phyloP scores from a whole-genome alignment of 495 filamentous ascomycete species.

The Penicillium egyptiacum region DNA sequence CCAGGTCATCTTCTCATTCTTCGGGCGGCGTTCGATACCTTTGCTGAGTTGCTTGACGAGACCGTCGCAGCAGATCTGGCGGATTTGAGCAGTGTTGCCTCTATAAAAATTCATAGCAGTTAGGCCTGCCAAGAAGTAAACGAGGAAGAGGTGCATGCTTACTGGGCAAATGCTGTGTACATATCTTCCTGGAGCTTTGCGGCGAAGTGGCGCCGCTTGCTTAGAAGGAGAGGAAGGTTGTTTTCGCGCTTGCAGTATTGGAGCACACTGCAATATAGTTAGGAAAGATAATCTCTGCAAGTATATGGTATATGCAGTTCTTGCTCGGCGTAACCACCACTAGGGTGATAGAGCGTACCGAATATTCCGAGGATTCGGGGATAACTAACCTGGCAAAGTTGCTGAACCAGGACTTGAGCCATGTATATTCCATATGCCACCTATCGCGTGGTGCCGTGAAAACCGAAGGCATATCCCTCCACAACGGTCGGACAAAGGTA shows the following conservation, averaged over 20 bases:
- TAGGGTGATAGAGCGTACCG: not conserved
- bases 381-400: constrained; percentile 44
- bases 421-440: constrained; percentile 47
- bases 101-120: constrained; percentile 25
- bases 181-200: constrained; percentile 63
- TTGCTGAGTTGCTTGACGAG: constrained; percentile 54
- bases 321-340: not conserved
- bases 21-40: constrained; percentile 56
- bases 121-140: not conserved
- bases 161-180: constrained; percentile 70
- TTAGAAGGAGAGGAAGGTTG: constrained; percentile 32
- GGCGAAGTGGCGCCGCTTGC: constrained; percentile 19
- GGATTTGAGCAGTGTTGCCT: constrained; percentile 59
- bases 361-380: not conserved
- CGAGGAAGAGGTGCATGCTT: constrained; percentile 25
- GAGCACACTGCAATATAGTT: constrained; percentile 41
- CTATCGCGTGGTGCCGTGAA: constrained; percentile 47
- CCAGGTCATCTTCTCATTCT: constrained; percentile 59
- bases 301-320: not conserved
- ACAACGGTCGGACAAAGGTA: constrained; percentile 61
- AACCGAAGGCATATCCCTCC: constrained; percentile 56
- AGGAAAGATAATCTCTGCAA: constrained; percentile 8
- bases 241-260: constrained; percentile 40
- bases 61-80: constrained; percentile 59
- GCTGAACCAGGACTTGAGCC: constrained; percentile 41